These are phyloP conservation scores for Eucalyptus regnans DNA, from an alignment of 345 rosid genomes.

Conservation along the genomic window DNA sequence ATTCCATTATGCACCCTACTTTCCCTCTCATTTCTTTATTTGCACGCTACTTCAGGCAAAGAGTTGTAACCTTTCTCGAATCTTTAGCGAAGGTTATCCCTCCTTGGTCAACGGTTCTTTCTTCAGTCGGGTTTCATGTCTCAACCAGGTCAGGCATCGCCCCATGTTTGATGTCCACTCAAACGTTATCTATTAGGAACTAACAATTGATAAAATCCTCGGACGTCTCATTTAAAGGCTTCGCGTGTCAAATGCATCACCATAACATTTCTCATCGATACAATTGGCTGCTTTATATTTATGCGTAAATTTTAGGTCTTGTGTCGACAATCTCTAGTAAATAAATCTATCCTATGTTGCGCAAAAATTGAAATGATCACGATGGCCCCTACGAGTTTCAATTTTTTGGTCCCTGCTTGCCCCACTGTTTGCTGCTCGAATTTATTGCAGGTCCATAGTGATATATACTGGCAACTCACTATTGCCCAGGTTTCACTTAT, in stretches of 20 bases:
- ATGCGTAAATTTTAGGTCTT: neutral
- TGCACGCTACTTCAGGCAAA: neutral
- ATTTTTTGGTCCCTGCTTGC: neutral
- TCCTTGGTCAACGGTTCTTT: neutral
- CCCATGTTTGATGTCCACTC: neutral
- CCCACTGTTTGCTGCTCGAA: neutral
- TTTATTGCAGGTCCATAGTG: neutral
- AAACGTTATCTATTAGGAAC: neutral
- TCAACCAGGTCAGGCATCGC: neutral
- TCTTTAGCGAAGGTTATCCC: neutral
- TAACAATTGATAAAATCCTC: neutral
- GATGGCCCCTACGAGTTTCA: neutral
- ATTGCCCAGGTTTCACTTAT: neutral
- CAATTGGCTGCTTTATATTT: neutral
- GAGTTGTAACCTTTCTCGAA: neutral
- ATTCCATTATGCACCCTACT: neutral
- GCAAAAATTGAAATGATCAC: neutral
- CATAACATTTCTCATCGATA: neutral
- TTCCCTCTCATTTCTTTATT: neutral
- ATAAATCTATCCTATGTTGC: neutral
- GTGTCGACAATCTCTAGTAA: neutral
- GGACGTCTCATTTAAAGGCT: neutral
- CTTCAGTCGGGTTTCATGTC: neutral
- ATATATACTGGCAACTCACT: neutral
- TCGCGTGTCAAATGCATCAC: neutral